These are phyloP conservation scores for Exophiala viscosa DNA, from an alignment of 2,329 filamentous ascomycete species.

Conservation along the genomic window DNA sequence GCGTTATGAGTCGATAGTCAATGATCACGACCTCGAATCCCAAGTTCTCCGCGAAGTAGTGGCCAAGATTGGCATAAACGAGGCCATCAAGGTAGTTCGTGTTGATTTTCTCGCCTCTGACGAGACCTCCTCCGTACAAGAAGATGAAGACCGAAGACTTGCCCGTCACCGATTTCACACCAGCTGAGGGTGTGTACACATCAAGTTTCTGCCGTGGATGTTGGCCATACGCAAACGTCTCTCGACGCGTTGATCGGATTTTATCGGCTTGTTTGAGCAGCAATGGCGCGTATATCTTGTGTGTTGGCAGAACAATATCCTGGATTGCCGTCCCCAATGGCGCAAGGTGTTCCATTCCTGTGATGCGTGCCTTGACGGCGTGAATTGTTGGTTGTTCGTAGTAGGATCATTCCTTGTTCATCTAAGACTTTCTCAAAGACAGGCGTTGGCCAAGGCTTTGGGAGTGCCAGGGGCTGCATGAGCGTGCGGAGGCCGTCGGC, in stretches of 20 bases:
- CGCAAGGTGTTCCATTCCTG: constrained; percentile 12
- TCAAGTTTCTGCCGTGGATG: constrained; percentile 39
- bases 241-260: constrained; percentile 8
- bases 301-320: constrained; percentile 9
- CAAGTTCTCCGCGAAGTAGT: constrained; percentile 37
- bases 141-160: constrained; percentile 40
- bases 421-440: too few relatives aligned
- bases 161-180: constrained; percentile 30
- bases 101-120: constrained; percentile 34
- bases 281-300: constrained; percentile 12
- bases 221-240: constrained; percentile 32
- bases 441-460: too few relatives aligned
- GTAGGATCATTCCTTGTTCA: too few relatives aligned
- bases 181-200: constrained; percentile 37
- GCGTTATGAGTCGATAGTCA: constrained; percentile 40
- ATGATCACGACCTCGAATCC: constrained; percentile 37
- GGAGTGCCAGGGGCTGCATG: too few relatives aligned
- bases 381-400: too few relatives aligned
- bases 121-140: constrained; percentile 42
- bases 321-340: constrained; percentile 3
- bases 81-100: constrained; percentile 29
- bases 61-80: constrained; percentile 37
- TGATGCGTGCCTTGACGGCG: neutral
- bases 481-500: too few relatives aligned
- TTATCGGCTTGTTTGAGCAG: constrained; percentile 5